Evolutionary conservation across 1,284 basidiomycete genomes (phyloP), one percentile per base, ranked within the genome.

Genomic region (Trametes sp.): DNA sequence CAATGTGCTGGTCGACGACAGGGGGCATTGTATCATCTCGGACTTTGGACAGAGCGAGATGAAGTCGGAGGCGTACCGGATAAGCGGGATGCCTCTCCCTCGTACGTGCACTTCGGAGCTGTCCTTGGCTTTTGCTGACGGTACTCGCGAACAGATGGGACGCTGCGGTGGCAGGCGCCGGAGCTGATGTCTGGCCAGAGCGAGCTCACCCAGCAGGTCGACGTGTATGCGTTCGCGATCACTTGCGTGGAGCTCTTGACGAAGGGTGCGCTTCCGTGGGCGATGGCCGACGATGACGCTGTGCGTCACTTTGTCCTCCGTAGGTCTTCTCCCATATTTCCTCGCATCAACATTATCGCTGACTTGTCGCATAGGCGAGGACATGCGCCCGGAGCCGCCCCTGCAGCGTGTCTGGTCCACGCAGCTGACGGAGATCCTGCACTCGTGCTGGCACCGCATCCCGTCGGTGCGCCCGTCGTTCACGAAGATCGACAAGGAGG

Each of bases 11-110:
- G 85, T 94, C 11, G 84, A 88, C 68, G 87, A 91, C 67, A 75
- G 80, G 2, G 78, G 82, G 11, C 84, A 80, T 54, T 93, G 90
- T 64, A 80, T 92, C 41, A 86, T 94, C 58, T 85, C 88, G 14
- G 91, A 93, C 71, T 94, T 94, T 73, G 91, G 90, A 0, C 88
- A 93, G 73, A 89, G 84, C 68, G 87, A 90, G 74, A 87, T 94
- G 82, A 90, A 87, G 77, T 83, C 80, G 26, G 90, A 92, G 71
- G 87, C 82, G 3, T 86, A 82, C 69, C 81, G 84, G 29, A 74
- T 89, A 6, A 90, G 84, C 66, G 84, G 85, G 21, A 77, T 75
- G 45, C 73, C 80, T 4, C 76, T 78, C 19, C 82, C 83, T 59
- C 84, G 90, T 90, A 70, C 58, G 87, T 41, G 14, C 42, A 10